Conservation (phyloP, 2,329 filamentous ascomycete genomes). For the Colletotrichum sp. region DNA sequence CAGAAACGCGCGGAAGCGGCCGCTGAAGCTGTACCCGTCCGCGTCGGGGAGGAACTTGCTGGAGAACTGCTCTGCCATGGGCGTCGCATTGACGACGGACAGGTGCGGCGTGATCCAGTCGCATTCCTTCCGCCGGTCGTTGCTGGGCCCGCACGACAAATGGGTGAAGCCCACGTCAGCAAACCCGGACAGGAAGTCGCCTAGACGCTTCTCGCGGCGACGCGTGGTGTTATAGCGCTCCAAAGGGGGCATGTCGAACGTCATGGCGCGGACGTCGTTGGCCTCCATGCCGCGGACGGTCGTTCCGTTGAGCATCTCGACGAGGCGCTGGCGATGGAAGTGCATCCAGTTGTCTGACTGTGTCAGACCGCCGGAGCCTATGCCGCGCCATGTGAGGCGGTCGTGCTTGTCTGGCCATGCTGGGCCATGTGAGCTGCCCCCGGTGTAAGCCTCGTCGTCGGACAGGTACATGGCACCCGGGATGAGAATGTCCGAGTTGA, state of each 20-base stretch:
- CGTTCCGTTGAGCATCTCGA: conserved; percentile 72
- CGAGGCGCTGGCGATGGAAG: conserved; percentile 74
- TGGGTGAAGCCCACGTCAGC: conserved; percentile 51
- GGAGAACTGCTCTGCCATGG: conserved; percentile 55
- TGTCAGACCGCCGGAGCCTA: conserved; percentile 64
- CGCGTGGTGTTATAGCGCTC: conserved; percentile 47
- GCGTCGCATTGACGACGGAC: conserved; percentile 32
- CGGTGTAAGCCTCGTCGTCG: conserved; percentile 62
- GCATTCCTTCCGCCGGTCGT: conserved; percentile 35
- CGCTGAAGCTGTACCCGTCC: conserved; percentile 68
- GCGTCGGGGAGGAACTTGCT: conserved; percentile 73
- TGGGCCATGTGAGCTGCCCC: conserved; percentile 58
- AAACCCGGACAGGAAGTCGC: conserved; percentile 44
- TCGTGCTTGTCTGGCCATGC: conserved; percentile 63
- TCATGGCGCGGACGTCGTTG: conserved; percentile 41
- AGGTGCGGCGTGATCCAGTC: conserved; percentile 43
- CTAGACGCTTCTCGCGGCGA: conserved; percentile 37
- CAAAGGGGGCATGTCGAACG: conserved; percentile 53
- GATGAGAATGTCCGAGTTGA: conserved; percentile 70
- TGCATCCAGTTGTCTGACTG: conserved; percentile 65
- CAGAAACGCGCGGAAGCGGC: conserved; percentile 68
- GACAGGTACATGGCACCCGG: conserved; percentile 70
- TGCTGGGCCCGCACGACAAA: conserved; percentile 37
- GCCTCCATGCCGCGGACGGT: conserved; percentile 55
- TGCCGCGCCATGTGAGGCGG: conserved; percentile 67